Conservation (phyloP, 768 basidiomycete genomes). For the Lactarius hengduanensis region DNA sequence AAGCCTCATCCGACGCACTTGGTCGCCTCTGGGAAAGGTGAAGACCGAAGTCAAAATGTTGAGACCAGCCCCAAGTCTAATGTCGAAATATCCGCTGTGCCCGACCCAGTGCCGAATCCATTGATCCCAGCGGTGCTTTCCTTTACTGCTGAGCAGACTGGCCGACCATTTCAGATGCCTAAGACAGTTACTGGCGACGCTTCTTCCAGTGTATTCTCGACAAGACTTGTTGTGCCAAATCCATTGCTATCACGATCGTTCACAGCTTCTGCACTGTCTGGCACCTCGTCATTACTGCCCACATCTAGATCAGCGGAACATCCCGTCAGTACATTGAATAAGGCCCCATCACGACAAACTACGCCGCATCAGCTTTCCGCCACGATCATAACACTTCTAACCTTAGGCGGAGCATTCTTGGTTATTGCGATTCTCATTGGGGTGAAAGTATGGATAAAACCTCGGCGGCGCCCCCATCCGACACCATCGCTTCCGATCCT, state of each 20-base stretch:
- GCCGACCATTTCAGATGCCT: slow-evolving; percentile 30
- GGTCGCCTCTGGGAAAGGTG: slow-evolving; percentile 1
- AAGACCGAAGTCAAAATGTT: slow-evolving; percentile 5
- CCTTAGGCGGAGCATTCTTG: slow-evolving; percentile 50
- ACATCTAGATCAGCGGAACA: slow-evolving; percentile 21
- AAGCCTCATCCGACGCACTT: slow-evolving; percentile 11
- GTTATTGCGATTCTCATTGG: slow-evolving; percentile 50
- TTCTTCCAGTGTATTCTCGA: slow-evolving; percentile 3
- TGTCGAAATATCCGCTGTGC: slow-evolving; percentile 42
- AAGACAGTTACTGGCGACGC: slow-evolving; percentile 16
- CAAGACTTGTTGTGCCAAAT: not conserved
- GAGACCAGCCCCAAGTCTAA: slow-evolving; percentile 29
- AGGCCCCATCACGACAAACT: slow-evolving; percentile 18
- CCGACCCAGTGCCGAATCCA: slow-evolving; percentile 51
- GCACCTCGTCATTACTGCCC: not conserved
- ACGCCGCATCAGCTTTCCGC: slow-evolving; percentile 43
- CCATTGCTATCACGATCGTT: not conserved
- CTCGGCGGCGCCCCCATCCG: slow-evolving; percentile 51
- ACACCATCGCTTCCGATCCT: slow-evolving; percentile 76
- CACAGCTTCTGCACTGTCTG: slow-evolving; percentile 13
- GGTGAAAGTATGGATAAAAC: slow-evolving; percentile 48
- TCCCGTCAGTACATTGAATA: slow-evolving; percentile 19
- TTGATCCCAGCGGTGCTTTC: slow-evolving; percentile 21
- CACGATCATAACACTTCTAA: slow-evolving; percentile 51
- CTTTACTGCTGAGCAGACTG: slow-evolving; percentile 30